Evolutionary conservation across 179 eudicot genomes (phyloP), one percentile per base, ranked within the genome.

Genomic region (Patellifolia procumbens): DNA sequence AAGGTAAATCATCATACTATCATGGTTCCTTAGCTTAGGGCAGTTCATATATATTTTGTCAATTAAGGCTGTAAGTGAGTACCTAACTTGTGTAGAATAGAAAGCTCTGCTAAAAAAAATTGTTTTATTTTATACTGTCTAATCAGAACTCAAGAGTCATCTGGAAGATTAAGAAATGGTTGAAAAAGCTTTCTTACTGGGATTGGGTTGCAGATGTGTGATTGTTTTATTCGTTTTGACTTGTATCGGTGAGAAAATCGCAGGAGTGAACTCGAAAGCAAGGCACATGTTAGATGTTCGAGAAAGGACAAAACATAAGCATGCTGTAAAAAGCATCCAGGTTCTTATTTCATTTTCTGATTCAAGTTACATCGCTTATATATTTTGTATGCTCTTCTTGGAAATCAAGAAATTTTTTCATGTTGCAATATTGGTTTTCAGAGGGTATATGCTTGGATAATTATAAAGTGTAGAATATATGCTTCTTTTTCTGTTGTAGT

Each of bases 291-390:
- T 37, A 49, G 78, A 81, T 16, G 48, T 65, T 73, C 75, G 61
- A 28, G 68, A 68, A 43, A 80, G 74, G 63, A 22, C 51, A 5
- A 62, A 81, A 10, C 76, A 62, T 70, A 43, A 70, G 32, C 80
- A 78, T 76, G 82, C 84, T 77, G 78, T 82, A 12, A 85, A 74
- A 84, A 86, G 84, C 82, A 88, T 89, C 64, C 80, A 74, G 81
- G 93, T 89, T 48, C 34, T 7, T 56, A n/a, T 64, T 51, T 53
- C 6, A 60, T 11, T 17, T 2, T 70, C 5, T 52, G 19, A 19
- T 53, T 35, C 65, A 19, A 8, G 28, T 2, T 58, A 6, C 11
- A 1, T 7, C 62, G 4, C 24, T 39, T 39, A 39, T 10, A 39
- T 39, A 39, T 39, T 3, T 48, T 48, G 52, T 48, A 48, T 48